Percentiles rank a stretch among this genome's conserved stretches.
phyloP scores from a whole-genome alignment of 1,284 basidiomycete species.

The Coniophora puteana region DNA sequence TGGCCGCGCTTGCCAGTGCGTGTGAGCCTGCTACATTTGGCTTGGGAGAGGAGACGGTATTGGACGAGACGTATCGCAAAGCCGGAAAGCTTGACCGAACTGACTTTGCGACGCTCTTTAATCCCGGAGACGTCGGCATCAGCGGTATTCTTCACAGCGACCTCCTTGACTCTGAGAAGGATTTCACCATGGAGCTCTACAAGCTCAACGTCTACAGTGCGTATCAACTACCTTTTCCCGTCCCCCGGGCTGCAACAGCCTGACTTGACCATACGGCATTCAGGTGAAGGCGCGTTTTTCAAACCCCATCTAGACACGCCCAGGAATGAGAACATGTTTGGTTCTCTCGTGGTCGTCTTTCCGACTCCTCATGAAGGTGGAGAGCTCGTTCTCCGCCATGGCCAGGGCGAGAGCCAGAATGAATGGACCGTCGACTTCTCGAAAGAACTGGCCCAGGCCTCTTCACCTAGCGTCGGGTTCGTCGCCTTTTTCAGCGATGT shows the following conservation, averaged over 20 bases:
- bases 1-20: not conserved
- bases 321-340: constrained; percentile 4
- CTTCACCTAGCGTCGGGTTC: constrained; percentile 5
- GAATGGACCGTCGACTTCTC: constrained; percentile 2
- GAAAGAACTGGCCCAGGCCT: not conserved
- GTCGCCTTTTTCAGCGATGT: constrained; percentile 18
- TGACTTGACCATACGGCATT: not conserved
- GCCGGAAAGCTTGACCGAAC: constrained; percentile 8
- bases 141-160: not conserved
- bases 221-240: not conserved
- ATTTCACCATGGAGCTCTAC: not conserved
- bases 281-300: constrained; percentile 7
- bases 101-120: constrained; percentile 5
- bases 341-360: constrained; percentile 7
- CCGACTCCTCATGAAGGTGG: constrained; percentile 6
- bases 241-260: not conserved
- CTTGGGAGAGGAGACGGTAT: constrained; percentile 1
- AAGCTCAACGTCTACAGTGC: not conserved
- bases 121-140: constrained; percentile 7
- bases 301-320: constrained; percentile 7
- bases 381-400: constrained; percentile 3
- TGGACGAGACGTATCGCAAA: constrained; percentile 7
- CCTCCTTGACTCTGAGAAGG: not conserved
- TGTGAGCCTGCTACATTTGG: constrained; percentile 1
- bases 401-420: too few relatives aligned